Conservation (phyloP, 169 alveolate genomes). For the Perkinsus chesapeaki region DNA sequence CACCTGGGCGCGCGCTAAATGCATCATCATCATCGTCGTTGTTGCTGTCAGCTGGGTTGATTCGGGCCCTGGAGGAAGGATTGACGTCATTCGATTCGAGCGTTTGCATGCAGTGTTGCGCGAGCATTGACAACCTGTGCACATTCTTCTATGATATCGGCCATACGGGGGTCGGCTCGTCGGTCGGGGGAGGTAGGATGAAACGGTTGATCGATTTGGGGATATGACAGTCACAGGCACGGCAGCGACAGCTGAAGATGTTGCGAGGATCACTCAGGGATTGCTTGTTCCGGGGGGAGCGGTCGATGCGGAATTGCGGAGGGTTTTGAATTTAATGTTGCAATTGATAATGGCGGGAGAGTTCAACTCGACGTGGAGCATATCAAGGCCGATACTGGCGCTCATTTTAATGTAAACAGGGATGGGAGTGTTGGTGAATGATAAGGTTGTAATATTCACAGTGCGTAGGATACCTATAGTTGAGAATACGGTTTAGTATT, state of each 20-base stretch:
- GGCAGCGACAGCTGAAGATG: background rate
- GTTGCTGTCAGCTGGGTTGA: conserved; percentile 23
- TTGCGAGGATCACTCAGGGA: background rate
- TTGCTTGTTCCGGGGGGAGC: conserved; percentile 48
- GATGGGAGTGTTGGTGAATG: conserved; percentile 20
- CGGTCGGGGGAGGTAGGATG: background rate
- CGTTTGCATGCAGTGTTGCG: conserved; percentile 44
- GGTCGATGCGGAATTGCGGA: conserved; percentile 56
- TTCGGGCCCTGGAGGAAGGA: conserved; percentile 44
- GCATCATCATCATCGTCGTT: background rate
- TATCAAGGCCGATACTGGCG: conserved; percentile 80
- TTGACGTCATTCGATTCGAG: conserved; percentile 35
- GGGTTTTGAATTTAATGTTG: conserved; percentile 62
- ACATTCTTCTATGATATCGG: conserved; percentile 20
- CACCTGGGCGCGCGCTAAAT: background rate
- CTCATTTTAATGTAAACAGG: conserved; percentile 56
- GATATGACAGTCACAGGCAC: background rate
- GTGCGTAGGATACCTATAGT: conserved; percentile 14
- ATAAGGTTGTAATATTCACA: conserved; percentile 21
- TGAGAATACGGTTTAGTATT: background rate
- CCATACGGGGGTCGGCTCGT: conserved; percentile 6
- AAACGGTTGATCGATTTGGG: background rate
- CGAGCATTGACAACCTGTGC: conserved; percentile 36
- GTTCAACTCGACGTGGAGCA: conserved; percentile 73
- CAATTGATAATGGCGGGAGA: conserved; percentile 69